Conservation (phyloP, 2,329 filamentous ascomycete species). For the Juglanconis sp. region DNA sequence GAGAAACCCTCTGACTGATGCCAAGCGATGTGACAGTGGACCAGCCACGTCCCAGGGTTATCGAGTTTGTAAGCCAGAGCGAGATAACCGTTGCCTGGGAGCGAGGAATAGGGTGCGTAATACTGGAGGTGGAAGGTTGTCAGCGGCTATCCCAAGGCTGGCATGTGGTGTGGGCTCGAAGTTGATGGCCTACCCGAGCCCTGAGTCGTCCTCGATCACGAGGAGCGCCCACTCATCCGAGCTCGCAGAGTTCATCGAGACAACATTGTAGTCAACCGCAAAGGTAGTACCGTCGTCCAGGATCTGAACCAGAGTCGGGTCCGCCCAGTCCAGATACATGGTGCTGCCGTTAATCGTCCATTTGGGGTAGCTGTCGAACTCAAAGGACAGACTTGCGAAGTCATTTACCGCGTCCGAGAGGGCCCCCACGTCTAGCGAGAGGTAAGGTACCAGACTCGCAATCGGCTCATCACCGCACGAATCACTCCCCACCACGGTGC, state of each 20-base stretch:
- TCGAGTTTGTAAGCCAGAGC: conserved; percentile 32
- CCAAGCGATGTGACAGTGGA: conserved; percentile 29
- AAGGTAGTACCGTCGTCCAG: conserved; percentile 8
- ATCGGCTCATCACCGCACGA: conserved; percentile 26
- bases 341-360: conserved; percentile 25
- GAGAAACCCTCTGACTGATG: conserved; percentile 34
- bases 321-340: conserved; percentile 24
- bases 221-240: conserved; percentile 26
- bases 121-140: background rate
- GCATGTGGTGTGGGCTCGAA: background rate
- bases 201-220: conserved; percentile 24
- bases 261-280: conserved; percentile 19
- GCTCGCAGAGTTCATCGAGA: background rate
- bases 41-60: conserved; percentile 32
- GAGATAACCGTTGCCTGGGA: conserved; percentile 27
- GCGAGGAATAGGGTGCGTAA: conserved; percentile 41
- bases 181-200: conserved; percentile 6
- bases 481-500: background rate
- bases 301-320: conserved; percentile 18
- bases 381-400: background rate
- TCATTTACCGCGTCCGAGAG: conserved; percentile 7
- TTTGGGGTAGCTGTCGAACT: conserved; percentile 16
- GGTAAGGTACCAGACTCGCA: conserved; percentile 23
- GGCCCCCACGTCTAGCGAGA: conserved; percentile 21
- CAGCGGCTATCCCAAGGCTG: background rate